These are phyloP conservation scores for Tylopilus sp. DNA, from an alignment of 1,284 basidiomycete species.

Conservation along the genomic window DNA sequence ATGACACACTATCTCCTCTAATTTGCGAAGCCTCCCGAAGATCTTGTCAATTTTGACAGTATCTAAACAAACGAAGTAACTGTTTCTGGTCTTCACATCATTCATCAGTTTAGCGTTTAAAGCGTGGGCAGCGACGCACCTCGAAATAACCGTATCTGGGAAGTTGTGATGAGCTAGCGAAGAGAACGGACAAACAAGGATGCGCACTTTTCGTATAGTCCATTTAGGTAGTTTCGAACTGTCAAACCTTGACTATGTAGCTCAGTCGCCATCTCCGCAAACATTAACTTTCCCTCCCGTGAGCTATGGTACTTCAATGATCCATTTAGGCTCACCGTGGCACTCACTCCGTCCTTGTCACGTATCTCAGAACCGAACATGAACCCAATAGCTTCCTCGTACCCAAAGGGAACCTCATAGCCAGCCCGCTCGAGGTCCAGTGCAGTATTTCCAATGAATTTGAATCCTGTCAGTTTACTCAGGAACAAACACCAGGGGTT, in stretches of 20 bases:
- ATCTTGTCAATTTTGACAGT: slow-evolving; percentile 60
- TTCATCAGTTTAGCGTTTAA: slow-evolving; percentile 1
- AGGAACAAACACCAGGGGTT: not conserved
- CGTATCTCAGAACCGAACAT: slow-evolving; percentile 76
- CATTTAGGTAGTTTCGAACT: slow-evolving; percentile 53
- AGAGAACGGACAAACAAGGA: not conserved
- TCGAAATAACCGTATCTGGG: slow-evolving; percentile 43
- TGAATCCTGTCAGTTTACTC: slow-evolving; percentile 55
- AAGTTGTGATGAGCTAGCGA: slow-evolving; percentile 32
- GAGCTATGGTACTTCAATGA: not conserved
- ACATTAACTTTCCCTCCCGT: slow-evolving; percentile 46
- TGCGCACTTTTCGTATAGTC: slow-evolving; percentile 60
- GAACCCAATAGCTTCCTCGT: slow-evolving; percentile 86
- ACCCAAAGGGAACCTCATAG: slow-evolving; percentile 75
- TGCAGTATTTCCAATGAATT: slow-evolving; percentile 81
- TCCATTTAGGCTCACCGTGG: slow-evolving; percentile 47
- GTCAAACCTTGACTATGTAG: slow-evolving; percentile 52
- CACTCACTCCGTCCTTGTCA: slow-evolving; percentile 83
- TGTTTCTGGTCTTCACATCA: slow-evolving; percentile 64
- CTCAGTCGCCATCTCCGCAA: slow-evolving; percentile 59
- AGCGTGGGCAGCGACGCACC: slow-evolving; percentile 3
- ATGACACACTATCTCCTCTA: slow-evolving; percentile 39
- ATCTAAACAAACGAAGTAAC: slow-evolving; percentile 75
- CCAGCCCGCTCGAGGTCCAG: slow-evolving; percentile 60
- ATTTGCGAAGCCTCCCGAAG: slow-evolving; percentile 62